phyloP scores from a whole-genome alignment of 2,329 filamentous ascomycete species.

The Fusarium newnesense region DNA sequence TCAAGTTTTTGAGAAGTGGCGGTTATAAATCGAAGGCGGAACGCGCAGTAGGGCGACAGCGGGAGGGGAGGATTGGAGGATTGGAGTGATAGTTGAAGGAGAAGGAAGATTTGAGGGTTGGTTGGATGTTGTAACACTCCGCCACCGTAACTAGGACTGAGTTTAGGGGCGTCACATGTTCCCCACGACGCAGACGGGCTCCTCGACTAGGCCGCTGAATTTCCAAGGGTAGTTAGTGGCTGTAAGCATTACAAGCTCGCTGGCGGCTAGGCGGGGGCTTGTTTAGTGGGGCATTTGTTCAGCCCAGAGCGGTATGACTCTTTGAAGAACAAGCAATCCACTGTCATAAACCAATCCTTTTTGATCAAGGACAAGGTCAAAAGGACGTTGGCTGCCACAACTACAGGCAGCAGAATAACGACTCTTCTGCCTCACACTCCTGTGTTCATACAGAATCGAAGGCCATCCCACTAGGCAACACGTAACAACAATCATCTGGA shows the following conservation, averaged over 20 bases:
- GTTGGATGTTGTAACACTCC: slow-evolving; percentile 23
- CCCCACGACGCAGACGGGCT: slow-evolving; percentile 38
- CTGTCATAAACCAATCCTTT: slow-evolving; percentile 30
- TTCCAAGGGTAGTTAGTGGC: slow-evolving; percentile 33
- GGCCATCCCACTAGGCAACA: background rate
- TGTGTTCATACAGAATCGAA: background rate
- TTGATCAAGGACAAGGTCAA: slow-evolving; percentile 26
- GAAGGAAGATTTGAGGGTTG: slow-evolving; percentile 9
- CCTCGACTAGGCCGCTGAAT: slow-evolving; percentile 23
- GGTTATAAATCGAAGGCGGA: background rate
- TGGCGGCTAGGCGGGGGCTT: slow-evolving; percentile 35
- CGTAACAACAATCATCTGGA: background rate
- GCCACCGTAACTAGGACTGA: slow-evolving; percentile 33
- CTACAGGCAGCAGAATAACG: slow-evolving; percentile 27
- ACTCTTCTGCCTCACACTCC: background rate
- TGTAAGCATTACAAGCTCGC: slow-evolving; percentile 7
- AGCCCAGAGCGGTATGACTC: slow-evolving; percentile 37
- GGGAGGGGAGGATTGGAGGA: background rate
- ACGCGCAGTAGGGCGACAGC: background rate
- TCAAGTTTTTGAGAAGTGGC: background rate
- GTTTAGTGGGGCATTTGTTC: slow-evolving; percentile 25
- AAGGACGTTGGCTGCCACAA: slow-evolving; percentile 15
- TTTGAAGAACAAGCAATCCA: slow-evolving; percentile 23
- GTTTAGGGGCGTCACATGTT: slow-evolving; percentile 42
- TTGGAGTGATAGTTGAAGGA: slow-evolving; percentile 18